Base-by-base conservation (phyloP, 1,284 basidiomycete species). In the Coniferiporia weirii region DNA sequence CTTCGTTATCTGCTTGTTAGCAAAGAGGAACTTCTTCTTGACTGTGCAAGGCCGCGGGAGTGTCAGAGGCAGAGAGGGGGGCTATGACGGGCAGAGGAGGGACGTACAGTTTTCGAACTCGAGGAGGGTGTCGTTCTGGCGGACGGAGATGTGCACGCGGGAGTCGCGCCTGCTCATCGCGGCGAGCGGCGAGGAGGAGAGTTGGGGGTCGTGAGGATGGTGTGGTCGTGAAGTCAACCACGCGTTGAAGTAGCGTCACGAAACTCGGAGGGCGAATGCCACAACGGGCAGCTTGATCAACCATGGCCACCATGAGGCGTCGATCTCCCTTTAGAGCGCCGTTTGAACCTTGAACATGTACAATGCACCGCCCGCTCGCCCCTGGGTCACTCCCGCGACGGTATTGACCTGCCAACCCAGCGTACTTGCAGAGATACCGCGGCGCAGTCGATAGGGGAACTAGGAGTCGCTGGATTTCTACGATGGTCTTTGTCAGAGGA, bases 1-100 rank as follows among this genome's bases (percentile, higher is more conserved):
- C 88, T 91, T 92, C 32, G 90, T 91, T 68, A 92, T 92, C 72
- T 91, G 89, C 73, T 91, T 92, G 75, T 92, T 92, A 60, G 89
- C 89, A 58, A 91, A 84, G 22, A 92, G 79, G 67, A 91, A 92
- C 75, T 90, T 91, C 84, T 89, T 91, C 83, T 91, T 92, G 78
- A 91, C 89, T 92, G 70, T 57, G 62, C 27, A 27, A 5, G 27
- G 57, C 56, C 69, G 71, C n/a, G 65, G 61, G 66, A 63, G 52
- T 63, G 59, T 58, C 52, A 56, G 55, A 52, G 49, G 36, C 57
- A 48, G 48, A 52, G 52, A 13, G 36, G 49, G 48, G 35, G 27
- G 53, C 47, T 52, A 55, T 50, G 46, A 54, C 45, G 59, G 36
- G 51, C 45, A 60, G 48, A 51, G 61, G 46, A 79, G 51, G 61